Conservation (phyloP, 202 grass and related monocot species). For the Setaria italica region DNA sequence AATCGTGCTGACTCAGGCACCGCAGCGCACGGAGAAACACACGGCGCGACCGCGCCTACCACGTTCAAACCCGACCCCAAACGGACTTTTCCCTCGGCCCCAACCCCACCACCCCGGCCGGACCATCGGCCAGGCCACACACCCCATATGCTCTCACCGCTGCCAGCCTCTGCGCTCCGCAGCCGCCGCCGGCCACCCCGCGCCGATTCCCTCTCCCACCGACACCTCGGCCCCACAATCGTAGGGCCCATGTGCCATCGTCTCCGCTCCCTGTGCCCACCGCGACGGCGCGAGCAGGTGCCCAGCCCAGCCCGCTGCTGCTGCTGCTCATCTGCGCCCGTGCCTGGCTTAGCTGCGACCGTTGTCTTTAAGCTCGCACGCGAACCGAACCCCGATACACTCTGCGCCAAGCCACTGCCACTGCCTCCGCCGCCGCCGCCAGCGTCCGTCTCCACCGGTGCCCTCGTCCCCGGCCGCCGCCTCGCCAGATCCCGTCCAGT, state of each 20-base stretch:
- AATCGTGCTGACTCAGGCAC: neutral
- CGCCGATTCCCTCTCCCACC: neutral
- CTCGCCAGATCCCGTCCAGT: conserved; percentile 32
- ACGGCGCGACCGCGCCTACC: neutral
- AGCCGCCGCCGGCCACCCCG: neutral
- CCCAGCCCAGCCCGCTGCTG: neutral
- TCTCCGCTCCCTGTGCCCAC: neutral
- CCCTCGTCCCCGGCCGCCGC: neutral
- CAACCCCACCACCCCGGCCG: neutral
- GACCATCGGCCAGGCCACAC: neutral
- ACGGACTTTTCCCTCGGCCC: neutral
- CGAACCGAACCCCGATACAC: neutral
- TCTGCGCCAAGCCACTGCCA: neutral
- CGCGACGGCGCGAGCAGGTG: neutral
- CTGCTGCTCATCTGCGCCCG: neutral
- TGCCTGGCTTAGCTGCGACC: conserved; percentile 31
- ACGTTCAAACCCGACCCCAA: conserved; percentile 22
- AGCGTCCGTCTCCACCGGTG: neutral
- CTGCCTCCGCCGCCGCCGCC: neutral
- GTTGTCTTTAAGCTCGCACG: conserved; percentile 42
- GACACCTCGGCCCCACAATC: neutral
- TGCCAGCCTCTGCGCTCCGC: neutral
- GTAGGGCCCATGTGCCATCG: conserved; percentile 18
- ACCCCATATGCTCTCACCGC: conserved; percentile 3
- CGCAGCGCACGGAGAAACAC: neutral